These are phyloP conservation scores for Suillus americanus DNA, from an alignment of 768 basidiomycete species.

Conservation along the genomic window DNA sequence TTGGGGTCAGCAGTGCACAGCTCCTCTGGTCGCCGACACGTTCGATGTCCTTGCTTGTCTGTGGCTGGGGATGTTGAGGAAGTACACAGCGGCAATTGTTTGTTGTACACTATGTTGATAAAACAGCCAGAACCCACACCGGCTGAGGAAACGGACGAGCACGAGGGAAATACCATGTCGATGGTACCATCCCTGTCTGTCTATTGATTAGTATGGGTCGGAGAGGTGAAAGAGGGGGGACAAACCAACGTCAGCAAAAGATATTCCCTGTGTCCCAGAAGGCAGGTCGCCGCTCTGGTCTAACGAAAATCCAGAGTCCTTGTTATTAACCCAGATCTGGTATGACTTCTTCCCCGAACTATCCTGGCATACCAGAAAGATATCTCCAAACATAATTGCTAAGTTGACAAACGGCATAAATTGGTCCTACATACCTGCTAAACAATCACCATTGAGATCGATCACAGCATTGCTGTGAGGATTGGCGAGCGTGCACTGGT, in stretches of 20 bases:
- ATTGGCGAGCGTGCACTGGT: constrained; percentile 74
- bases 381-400: constrained; percentile 45
- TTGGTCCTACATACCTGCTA: constrained; percentile 61
- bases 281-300: constrained; percentile 72
- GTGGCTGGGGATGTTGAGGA: constrained; percentile 49
- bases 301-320: constrained; percentile 70
- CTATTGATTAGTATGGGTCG: neutral
- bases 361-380: constrained; percentile 86
- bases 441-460: constrained; percentile 93
- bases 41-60: constrained; percentile 46
- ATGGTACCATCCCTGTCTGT: constrained; percentile 94
- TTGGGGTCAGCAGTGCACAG: constrained; percentile 79
- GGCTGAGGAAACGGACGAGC: constrained; percentile 63
- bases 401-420: neutral
- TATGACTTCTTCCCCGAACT: constrained; percentile 59
- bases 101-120: constrained; percentile 92
- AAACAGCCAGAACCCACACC: constrained; percentile 77
- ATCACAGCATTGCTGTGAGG: constrained; percentile 96
- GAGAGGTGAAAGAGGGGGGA: constrained; percentile 6
- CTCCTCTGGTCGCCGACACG: constrained; percentile 76
- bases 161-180: constrained; percentile 91
- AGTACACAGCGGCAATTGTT: constrained; percentile 81
- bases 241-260: constrained; percentile 90
- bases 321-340: constrained; percentile 93
- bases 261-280: constrained; percentile 69